A percentile compares a stretch with the other conserved stretches of the same genome.
Conservation (phyloP, 257 asterid genomes). For the Lycium ferocissimum region DNA sequence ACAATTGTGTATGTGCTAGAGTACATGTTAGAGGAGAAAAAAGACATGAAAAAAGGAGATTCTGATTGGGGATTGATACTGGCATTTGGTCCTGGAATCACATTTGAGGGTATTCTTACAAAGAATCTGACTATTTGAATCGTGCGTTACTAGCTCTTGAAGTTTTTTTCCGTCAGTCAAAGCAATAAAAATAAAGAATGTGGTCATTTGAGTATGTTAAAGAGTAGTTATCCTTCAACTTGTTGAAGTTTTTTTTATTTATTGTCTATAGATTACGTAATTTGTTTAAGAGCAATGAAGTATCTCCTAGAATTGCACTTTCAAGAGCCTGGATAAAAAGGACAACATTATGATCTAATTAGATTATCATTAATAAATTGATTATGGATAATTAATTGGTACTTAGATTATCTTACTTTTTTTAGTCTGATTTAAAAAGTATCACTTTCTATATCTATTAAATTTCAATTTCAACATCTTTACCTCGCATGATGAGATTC, state of each 20-base stretch:
- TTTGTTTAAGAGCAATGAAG: background rate
- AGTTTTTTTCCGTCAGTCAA: background rate
- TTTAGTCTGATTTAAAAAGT: too few relatives aligned
- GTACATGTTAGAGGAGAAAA: slow-evolving; percentile 69
- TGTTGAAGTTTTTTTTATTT: background rate
- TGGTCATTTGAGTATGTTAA: background rate
- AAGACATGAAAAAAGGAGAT: slow-evolving; percentile 26
- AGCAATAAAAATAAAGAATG: slow-evolving; percentile 37
- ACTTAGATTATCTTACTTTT: too few relatives aligned
- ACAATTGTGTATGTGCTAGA: slow-evolving; percentile 92
- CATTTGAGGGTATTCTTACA: slow-evolving; percentile 91
- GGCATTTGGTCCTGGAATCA: slow-evolving; percentile 97
- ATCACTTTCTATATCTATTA: too few relatives aligned
- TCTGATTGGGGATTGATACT: slow-evolving; percentile 80
- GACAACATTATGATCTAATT: background rate
- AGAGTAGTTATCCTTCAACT: background rate
- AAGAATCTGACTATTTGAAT: slow-evolving; percentile 58
- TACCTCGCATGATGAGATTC: background rate
- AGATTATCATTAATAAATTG: background rate
- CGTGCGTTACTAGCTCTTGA: background rate
- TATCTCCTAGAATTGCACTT: background rate
- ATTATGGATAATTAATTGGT: background rate
- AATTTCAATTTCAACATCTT: background rate
- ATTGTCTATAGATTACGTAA: background rate
- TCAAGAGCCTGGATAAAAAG: background rate